Conservation (phyloP, 768 basidiomycete species). For the Lactarius psammicola region DNA sequence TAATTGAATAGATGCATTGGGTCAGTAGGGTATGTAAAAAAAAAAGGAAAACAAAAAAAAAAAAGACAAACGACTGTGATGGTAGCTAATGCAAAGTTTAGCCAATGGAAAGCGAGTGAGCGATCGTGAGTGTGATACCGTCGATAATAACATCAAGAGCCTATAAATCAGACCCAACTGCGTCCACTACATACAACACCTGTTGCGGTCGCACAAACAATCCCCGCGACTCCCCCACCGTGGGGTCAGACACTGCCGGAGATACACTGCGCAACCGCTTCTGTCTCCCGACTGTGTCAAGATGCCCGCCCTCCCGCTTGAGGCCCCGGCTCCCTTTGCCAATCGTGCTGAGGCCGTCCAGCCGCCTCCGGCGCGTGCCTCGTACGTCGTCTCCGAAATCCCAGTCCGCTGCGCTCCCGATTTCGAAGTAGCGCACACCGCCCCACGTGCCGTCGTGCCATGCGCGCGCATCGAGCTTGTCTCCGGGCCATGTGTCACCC, state of each 20-base stretch:
- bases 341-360: constrained; percentile 36
- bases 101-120: constrained; percentile 9
- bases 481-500: constrained; percentile 51
- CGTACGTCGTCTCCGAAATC: constrained; percentile 51
- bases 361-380: constrained; percentile 44
- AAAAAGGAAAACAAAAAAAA: not conserved
- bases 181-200: constrained; percentile 84
- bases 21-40: constrained; percentile 10
- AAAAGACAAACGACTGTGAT: constrained; percentile 9
- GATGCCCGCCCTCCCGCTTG: constrained; percentile 60
- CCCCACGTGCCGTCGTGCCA: constrained; percentile 88
- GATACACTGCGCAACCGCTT: constrained; percentile 69
- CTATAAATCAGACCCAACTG: constrained; percentile 46
- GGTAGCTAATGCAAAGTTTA: constrained; percentile 13
- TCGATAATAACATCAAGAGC: not conserved
- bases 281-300: constrained; percentile 41
- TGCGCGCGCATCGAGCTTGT: constrained; percentile 57
- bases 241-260: constrained; percentile 58
- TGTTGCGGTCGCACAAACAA: constrained; percentile 84
- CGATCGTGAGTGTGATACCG: constrained; percentile 13
- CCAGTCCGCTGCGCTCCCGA: constrained; percentile 61
- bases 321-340: constrained; percentile 37
- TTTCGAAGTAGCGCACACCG: constrained; percentile 82
- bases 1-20: constrained; percentile 9
- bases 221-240: constrained; percentile 64